Evolutionary conservation across 2,329 filamentous ascomycete species (phyloP).

Genomic region (Verticillium nubilum): DNA sequence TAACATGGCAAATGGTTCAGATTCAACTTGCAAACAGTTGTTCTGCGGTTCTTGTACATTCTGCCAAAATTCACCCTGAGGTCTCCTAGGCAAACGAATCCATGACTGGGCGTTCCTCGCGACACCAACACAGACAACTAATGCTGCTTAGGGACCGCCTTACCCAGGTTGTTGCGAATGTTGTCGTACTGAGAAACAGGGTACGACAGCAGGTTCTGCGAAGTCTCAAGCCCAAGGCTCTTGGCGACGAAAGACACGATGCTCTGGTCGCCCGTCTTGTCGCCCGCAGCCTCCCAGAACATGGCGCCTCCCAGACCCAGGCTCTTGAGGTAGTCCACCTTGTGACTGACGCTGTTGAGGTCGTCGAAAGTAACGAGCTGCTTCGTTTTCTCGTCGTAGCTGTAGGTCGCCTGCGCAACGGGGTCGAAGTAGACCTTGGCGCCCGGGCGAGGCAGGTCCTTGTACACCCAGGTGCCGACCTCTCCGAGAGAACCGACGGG

Average conservation of each 20-base stretch:
- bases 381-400: constrained; percentile 54
- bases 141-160: no score
- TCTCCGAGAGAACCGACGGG: constrained; percentile 66
- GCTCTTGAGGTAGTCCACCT: constrained; percentile 59
- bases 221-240: constrained; percentile 2
- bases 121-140: no score
- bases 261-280: constrained; percentile 46
- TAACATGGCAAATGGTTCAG: no score
- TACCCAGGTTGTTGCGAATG: not conserved
- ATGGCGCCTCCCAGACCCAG: constrained; percentile 67
- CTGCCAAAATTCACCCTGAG: no score
- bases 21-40: no score
- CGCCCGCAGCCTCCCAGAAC: constrained; percentile 79
- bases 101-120: no score
- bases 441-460: constrained; percentile 60
- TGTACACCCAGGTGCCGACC: constrained; percentile 72
- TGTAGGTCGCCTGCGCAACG: constrained; percentile 61
- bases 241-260: constrained; percentile 4
- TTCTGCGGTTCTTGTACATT: no score
- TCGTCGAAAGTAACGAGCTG: constrained; percentile 71
- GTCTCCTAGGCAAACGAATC: no score
- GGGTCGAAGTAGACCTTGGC: constrained; percentile 53
- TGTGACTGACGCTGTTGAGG: constrained; percentile 51
- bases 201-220: constrained; percentile 4
- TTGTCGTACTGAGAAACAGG: constrained; percentile 6